phyloP scores from a whole-genome alignment of 2,329 filamentous ascomycete species.

The Gnomoniopsis sp. region DNA sequence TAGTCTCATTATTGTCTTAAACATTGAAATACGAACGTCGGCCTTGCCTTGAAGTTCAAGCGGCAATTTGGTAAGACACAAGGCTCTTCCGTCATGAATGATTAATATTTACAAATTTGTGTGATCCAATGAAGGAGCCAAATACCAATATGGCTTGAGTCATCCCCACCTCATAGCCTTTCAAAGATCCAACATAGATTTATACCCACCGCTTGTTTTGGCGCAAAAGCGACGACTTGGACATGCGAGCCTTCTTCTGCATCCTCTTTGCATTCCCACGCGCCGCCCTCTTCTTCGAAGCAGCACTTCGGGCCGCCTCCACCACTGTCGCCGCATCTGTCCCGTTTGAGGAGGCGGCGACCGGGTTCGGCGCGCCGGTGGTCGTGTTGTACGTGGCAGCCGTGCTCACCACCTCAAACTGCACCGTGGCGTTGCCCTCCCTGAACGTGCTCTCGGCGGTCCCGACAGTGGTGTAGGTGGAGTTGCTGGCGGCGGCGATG shows the following conservation, averaged over 20 bases:
- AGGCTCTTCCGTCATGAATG: too few relatives aligned
- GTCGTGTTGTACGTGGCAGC: slow-evolving; percentile 31
- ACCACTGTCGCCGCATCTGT: too few relatives aligned
- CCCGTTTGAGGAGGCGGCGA: not conserved
- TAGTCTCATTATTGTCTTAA: too few relatives aligned
- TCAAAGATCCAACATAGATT: too few relatives aligned
- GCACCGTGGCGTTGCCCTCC: slow-evolving; percentile 35
- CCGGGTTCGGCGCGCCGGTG: slow-evolving; percentile 26
- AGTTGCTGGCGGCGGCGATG: slow-evolving; percentile 12
- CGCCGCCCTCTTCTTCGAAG: not conserved
- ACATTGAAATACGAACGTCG: too few relatives aligned
- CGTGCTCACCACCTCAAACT: slow-evolving; percentile 28
- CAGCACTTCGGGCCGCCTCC: too few relatives aligned
- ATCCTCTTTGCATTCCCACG: not conserved
- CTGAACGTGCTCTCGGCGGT: slow-evolving; percentile 40
- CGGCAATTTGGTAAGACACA: too few relatives aligned
- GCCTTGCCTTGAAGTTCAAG: too few relatives aligned
- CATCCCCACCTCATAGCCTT: too few relatives aligned
- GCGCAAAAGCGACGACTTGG: not conserved
- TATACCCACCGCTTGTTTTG: slow-evolving; percentile 5
- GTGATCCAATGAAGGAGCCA: too few relatives aligned
- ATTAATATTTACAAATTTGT: too few relatives aligned
- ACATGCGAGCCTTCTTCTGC: not conserved
- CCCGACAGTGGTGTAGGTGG: slow-evolving; percentile 39
- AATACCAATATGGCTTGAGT: too few relatives aligned